Conservation (phyloP, 2,329 filamentous ascomycete species). For the Apiospora arundinis region DNA sequence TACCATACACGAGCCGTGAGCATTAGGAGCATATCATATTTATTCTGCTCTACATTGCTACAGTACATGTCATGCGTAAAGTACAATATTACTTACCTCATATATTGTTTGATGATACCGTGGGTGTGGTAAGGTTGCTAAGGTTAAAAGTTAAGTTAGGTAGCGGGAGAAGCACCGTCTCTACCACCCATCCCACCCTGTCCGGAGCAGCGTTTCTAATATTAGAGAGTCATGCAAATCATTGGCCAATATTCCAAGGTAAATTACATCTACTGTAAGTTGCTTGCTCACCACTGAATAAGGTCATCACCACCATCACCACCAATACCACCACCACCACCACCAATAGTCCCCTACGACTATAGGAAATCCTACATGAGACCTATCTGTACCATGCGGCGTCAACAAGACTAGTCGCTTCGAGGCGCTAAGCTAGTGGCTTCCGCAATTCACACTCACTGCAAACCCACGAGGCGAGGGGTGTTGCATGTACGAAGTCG, state of each 20-base stretch:
- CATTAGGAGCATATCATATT: no score
- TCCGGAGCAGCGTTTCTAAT: background rate
- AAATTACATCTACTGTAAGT: background rate
- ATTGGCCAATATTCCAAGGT: background rate
- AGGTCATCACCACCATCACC: background rate
- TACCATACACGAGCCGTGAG: background rate
- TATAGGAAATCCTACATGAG: background rate
- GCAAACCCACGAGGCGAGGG: constrained; percentile 10
- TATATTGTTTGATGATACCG: background rate
- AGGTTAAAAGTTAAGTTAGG: background rate
- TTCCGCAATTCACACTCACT: background rate
- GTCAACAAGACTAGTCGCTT: background rate
- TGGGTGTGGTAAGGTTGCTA: background rate
- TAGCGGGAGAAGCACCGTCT: background rate
- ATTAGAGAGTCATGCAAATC: background rate
- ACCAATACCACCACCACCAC: background rate
- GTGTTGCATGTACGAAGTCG: background rate
- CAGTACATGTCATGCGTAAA: no score
- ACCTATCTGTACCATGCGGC: background rate
- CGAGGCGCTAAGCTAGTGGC: constrained; percentile 5
- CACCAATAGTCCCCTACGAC: constrained; percentile 4
- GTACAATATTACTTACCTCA: no score
- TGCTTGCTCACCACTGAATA: background rate
- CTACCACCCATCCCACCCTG: background rate
- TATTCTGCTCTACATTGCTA: no score